Percentiles rank a stretch among this genome's conserved stretches.
These are phyloP conservation scores for Hyphopichia pseudoburtonii DNA, from an alignment of 1,139 yeast species.

Conservation along the genomic window DNA sequence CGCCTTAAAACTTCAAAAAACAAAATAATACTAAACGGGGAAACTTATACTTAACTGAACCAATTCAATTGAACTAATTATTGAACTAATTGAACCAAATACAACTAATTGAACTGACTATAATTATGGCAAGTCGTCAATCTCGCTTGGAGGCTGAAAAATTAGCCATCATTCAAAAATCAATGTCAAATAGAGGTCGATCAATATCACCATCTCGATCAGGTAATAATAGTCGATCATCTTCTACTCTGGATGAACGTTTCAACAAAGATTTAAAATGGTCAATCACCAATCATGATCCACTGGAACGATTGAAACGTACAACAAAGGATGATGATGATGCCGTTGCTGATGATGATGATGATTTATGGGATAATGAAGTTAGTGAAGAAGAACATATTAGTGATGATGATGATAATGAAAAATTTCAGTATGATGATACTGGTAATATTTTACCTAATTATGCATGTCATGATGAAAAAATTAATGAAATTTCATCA, in stretches of 20 bases:
- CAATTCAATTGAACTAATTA: too few relatives aligned
- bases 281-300: slow-evolving; percentile 55
- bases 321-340: slow-evolving; percentile 12
- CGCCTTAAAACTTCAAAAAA: too few relatives aligned
- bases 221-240: slow-evolving; percentile 31
- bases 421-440: slow-evolving; percentile 60
- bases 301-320: slow-evolving; percentile 50
- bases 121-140: slow-evolving; percentile 41
- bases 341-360: slow-evolving; percentile 12
- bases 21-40: too few relatives aligned
- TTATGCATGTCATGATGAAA: slow-evolving; percentile 51
- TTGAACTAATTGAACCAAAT: too few relatives aligned
- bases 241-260: slow-evolving; percentile 40
- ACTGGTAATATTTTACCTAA: slow-evolving; percentile 63
- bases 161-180: slow-evolving; percentile 40
- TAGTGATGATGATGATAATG: slow-evolving; percentile 59
- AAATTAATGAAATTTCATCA: slow-evolving; percentile 41
- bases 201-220: slow-evolving; percentile 38
- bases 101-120: too few relatives aligned
- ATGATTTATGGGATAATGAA: slow-evolving; percentile 38
- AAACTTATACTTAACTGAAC: too few relatives aligned
- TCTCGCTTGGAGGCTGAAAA: slow-evolving; percentile 46
- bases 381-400: slow-evolving; percentile 66
- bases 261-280: slow-evolving; percentile 43
- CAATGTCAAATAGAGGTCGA: slow-evolving; percentile 39